phyloP scores from a whole-genome alignment of 352 stramenopile species.

The Phytophthora cajani region DNA sequence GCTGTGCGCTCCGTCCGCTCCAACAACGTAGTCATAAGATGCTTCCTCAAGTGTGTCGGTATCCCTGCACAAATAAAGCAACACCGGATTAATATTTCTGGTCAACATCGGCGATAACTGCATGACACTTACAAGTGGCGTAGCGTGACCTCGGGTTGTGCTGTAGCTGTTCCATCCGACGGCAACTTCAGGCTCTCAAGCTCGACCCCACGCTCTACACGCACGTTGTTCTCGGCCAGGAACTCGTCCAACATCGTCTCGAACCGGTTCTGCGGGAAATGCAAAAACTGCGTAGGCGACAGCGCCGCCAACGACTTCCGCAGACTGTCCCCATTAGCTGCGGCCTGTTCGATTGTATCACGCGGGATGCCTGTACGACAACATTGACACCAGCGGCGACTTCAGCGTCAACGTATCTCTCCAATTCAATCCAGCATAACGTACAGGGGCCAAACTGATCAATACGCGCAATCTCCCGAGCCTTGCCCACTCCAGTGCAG shows the following conservation, averaged over 20 bases:
- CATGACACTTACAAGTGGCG: conserved; percentile 52
- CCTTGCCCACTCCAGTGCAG: conserved; percentile 72
- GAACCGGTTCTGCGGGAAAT: conserved; percentile 88
- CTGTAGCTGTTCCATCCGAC: conserved; percentile 1
- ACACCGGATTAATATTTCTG: conserved; percentile 3
- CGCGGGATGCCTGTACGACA: conserved; percentile 55
- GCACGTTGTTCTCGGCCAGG: conserved; percentile 48
- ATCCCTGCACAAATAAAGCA: conserved; percentile 28
- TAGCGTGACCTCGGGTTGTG: conserved; percentile 41
- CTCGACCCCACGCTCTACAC: conserved; percentile 69
- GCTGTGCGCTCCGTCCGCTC: conserved; percentile 92
- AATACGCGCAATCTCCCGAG: conserved; percentile 74
- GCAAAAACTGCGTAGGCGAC: conserved; percentile 83
- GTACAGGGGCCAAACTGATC: conserved; percentile 81
- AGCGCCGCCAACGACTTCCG: conserved; percentile 46
- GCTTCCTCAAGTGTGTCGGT: conserved; percentile 48
- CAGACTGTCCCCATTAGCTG: conserved; percentile 39
- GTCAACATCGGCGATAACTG: background rate
- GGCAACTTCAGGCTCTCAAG: conserved; percentile 47
- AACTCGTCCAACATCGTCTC: conserved; percentile 71
- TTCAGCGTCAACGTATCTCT: conserved; percentile 14
- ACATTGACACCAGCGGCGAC: background rate
- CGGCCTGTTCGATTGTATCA: conserved; percentile 18
- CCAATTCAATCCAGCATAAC: conserved; percentile 12
- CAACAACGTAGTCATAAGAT: conserved; percentile 87